These are phyloP conservation scores for Kurtzmaniella quercitrusa DNA, from an alignment of 1,139 yeast species.

Conservation along the genomic window DNA sequence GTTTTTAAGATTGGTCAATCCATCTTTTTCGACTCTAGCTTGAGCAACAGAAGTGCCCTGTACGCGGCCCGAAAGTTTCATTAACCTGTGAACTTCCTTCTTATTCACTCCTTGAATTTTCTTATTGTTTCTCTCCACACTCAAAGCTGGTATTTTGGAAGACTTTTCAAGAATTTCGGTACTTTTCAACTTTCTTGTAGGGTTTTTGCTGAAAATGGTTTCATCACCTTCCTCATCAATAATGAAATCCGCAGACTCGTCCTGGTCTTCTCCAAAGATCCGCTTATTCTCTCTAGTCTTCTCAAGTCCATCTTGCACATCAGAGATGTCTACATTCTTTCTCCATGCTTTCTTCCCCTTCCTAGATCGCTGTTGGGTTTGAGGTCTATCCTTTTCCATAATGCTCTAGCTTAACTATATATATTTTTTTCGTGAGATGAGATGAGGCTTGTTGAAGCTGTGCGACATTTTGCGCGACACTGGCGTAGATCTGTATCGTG, in stretches of 20 bases:
- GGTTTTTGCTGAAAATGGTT: conserved; percentile 12
- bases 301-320: conserved; percentile 68
- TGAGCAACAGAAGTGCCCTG: conserved; percentile 51
- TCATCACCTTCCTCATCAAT: conserved; percentile 71
- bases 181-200: conserved; percentile 54
- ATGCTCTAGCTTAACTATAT: conserved; percentile 1
- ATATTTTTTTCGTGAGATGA: conserved; percentile 2
- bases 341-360: conserved; percentile 97
- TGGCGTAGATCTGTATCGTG: background rate
- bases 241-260: conserved; percentile 42
- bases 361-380: conserved; percentile 60
- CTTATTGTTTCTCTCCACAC: conserved; percentile 31
- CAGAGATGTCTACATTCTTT: conserved; percentile 84
- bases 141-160: conserved; percentile 73
- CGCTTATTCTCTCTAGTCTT: conserved; percentile 65
- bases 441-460: background rate
- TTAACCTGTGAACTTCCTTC: conserved; percentile 62
- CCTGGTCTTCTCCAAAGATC: conserved; percentile 51
- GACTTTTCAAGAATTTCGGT: conserved; percentile 71
- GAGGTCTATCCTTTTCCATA: conserved; percentile 17
- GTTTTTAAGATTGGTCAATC: conserved; percentile 45
- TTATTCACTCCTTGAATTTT: conserved; percentile 64
- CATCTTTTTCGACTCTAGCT: conserved; percentile 58
- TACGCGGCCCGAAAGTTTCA: conserved; percentile 76
- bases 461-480: background rate